phyloP scores from a whole-genome alignment of 345 rosid genomes.

The Aethionema arabicum region DNA sequence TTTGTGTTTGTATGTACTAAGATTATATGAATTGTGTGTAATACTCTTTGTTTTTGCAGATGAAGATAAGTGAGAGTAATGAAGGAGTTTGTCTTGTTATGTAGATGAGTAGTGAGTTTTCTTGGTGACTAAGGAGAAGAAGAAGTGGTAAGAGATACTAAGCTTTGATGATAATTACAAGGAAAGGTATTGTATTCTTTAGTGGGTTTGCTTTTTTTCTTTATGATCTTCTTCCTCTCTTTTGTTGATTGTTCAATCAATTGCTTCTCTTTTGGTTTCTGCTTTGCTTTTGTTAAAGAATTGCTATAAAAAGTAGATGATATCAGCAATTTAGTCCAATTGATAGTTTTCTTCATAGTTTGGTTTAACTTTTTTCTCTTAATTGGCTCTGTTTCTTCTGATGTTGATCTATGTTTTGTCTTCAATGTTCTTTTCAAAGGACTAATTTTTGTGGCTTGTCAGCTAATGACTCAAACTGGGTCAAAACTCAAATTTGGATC shows the following conservation, averaged over 20 bases:
- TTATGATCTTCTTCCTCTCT: slow-evolving; percentile 10
- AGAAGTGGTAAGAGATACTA: slow-evolving; percentile 13
- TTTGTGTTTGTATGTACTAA: neutral
- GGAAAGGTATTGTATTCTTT: slow-evolving; percentile 33
- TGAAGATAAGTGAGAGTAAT: slow-evolving; percentile 29
- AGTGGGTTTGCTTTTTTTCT: slow-evolving; percentile 33
- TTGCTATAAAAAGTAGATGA: slow-evolving; percentile 32
- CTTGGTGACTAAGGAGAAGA: slow-evolving; percentile 40
- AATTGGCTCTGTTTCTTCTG: slow-evolving; percentile 1
- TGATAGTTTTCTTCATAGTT: slow-evolving; percentile 29
- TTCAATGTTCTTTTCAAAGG: neutral
- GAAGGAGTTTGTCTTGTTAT: slow-evolving; percentile 7
- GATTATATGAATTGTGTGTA: slow-evolving; percentile 8
- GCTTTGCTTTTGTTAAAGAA: slow-evolving; percentile 32
- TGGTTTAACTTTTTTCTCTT: slow-evolving; percentile 15
- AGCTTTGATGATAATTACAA: slow-evolving; percentile 30
- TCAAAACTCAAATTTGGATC: neutral
- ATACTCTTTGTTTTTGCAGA: slow-evolving; percentile 21
- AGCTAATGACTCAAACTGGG: neutral
- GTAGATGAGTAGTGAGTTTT: slow-evolving; percentile 30
- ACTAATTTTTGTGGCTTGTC: neutral
- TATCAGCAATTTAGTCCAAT: slow-evolving; percentile 12
- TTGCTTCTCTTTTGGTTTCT: neutral
- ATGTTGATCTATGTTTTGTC: slow-evolving; percentile 7
- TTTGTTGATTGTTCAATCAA: slow-evolving; percentile 7